Evolutionary conservation across 495 filamentous ascomycete genomes (phyloP), one percentile per base, ranked within the genome.

Genomic region (Acidiella bohemica): DNA sequence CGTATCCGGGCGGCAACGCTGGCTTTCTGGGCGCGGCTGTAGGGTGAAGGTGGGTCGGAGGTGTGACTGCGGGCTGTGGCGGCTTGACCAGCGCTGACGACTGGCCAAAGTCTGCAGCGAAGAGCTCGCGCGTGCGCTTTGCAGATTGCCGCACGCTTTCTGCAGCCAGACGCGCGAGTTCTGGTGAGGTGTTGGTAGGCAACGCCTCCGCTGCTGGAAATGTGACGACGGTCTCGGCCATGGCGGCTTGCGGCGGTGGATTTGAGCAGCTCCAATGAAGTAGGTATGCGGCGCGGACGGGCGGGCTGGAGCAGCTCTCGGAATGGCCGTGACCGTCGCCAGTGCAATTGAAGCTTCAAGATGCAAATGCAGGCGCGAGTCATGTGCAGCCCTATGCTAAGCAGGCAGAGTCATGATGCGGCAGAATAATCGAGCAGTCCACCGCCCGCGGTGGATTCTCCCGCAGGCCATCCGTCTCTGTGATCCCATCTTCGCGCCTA

Each of bases 81-180:
- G 36, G 35, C 28, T 44, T 51, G 8, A 50, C 34, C 20, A 49
- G 56, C 12, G 51, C 50, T 9, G 53, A 47, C 2, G 52, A 49
- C 6, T 57, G 51, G 0, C 43, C 62, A 34, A 59, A 64, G 42
- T 65, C 63, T 23, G 59, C 53, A 17, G 58, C 61, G 39, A 67
- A 67, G 33, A 65, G 46, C 35, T 64, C 73, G 42, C 78, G 67
- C 13, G 80, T 83, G 29, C 78, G 69, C 61, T 85, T 84, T 17
- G 73, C 68, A 25, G 80, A 81, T 36, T 25, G 42, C 9, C 42
- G 42, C 12, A 53, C 47, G 35, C 39, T 39, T 41, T 53, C 26
- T 32, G 21, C 16, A 25, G 48, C 48, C 12, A 34, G 44, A 8
- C 31, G 27, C 1, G 31, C 31, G 13, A 39, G 21, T 13, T 42